Percentiles rank a stretch among this genome's conserved stretches.
phyloP scores from a whole-genome alignment of 331 rosid species.

The Rhamnella rubrinervis region DNA sequence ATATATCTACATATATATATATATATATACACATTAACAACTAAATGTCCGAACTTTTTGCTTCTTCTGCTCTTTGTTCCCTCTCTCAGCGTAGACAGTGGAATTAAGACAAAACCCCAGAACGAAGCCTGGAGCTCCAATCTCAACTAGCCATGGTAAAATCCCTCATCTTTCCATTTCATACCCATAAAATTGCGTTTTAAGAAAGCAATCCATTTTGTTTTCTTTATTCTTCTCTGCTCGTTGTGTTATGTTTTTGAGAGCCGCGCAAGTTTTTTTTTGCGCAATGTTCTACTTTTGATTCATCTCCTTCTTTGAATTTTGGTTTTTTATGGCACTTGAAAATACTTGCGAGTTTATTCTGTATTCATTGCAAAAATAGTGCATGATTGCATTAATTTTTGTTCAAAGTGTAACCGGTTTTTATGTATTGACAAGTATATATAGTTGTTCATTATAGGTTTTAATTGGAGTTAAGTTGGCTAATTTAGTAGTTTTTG shows the following conservation, averaged over 20 bases:
- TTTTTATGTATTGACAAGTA: too few relatives aligned
- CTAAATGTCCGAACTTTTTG: too few relatives aligned
- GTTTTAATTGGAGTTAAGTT: not conserved
- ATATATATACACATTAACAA: too few relatives aligned
- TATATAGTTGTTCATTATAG: not conserved
- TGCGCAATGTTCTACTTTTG: too few relatives aligned
- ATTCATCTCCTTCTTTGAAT: not conserved
- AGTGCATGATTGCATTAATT: not conserved
- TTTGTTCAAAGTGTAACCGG: too few relatives aligned
- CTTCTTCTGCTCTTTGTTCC: not conserved
- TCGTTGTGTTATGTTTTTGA: too few relatives aligned
- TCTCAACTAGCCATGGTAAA: slow-evolving; percentile 29
- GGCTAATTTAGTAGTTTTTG: too few relatives aligned
- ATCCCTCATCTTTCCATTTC: not conserved
- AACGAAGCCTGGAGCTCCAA: not conserved
- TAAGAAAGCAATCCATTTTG: not conserved
- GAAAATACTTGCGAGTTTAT: not conserved
- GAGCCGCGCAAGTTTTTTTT: too few relatives aligned
- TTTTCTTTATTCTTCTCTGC: too few relatives aligned
- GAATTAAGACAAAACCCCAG: not conserved
- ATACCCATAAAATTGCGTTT: not conserved
- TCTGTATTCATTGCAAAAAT: not conserved
- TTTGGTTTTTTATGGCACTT: not conserved
- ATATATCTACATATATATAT: too few relatives aligned
- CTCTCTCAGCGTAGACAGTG: not conserved